Evolutionary conservation across 306 rosid genomes (phyloP), one percentile per base, ranked within the genome.

Genomic region (Pterocarpus macrocarpus): DNA sequence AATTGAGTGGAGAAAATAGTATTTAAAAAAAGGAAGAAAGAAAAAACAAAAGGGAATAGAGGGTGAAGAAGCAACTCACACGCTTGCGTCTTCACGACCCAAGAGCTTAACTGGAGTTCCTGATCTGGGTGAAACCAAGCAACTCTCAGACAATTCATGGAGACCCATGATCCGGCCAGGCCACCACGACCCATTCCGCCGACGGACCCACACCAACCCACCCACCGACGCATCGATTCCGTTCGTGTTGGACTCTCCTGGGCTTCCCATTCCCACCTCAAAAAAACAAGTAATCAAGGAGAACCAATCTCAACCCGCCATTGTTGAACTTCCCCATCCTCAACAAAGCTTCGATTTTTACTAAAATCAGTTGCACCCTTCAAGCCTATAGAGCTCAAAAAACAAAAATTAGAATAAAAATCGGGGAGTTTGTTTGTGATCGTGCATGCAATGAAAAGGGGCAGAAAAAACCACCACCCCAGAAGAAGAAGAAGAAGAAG

Each of bases 161-260:
- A 87, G 77, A 65, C 94, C 91, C 92, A 92, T 52, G 69, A 92
- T 91, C 85, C 91, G 88, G 34, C 97, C 97, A 8, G 97, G 97
- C 97, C 97, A 92, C 97, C 97, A 92, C 32, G 95, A 91, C 75
- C 97, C 95, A 65, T 92, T 92, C 5, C 97, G 81, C 38, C 97
- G 90, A 13, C 94, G 94, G 76, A 92, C 97, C 97, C 97, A 92
- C 32, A 92, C 97, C 89, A 92, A 82, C 2, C 81, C 83, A 32
- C 97, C 97, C 75, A 86, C 95, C 71, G 95, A 77, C 47, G 89
- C 85, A 76, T 90, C 95, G 83, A 92, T 90, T 83, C 52, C 86
- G 78, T 85, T 87, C 41, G 69, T 45, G 69, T 86, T 85, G 70
- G 81, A 63, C 80, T 89, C 94, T 47, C 87, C 88, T 68, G 87